phyloP scores from a whole-genome alignment of 2,329 filamentous ascomycete species.

The Nemania sp. region DNA sequence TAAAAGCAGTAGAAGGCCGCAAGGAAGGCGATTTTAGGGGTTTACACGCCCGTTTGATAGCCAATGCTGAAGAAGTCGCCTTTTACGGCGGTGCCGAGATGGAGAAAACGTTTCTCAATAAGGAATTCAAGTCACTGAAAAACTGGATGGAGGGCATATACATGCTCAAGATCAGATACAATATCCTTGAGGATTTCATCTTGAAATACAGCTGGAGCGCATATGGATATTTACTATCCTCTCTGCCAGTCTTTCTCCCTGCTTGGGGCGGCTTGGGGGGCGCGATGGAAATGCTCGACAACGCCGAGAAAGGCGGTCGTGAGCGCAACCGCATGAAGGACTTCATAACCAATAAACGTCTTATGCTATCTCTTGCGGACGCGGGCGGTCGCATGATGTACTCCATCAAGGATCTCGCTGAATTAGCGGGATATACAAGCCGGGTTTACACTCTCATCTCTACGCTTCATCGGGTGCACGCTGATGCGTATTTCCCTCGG shows the following conservation, averaged over 20 bases:
- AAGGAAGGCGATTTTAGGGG: conserved; percentile 95
- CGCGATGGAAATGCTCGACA: conserved; percentile 64
- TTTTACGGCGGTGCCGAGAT: conserved; percentile 97
- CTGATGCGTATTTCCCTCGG: conserved; percentile 80
- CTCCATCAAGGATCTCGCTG: conserved; percentile 95
- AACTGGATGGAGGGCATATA: conserved; percentile 99
- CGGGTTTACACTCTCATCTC: conserved; percentile 95
- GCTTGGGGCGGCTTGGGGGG: conserved; percentile 88
- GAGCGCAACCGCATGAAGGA: conserved; percentile 93
- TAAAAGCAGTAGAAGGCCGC: conserved; percentile 93
- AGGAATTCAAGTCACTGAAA: conserved; percentile 89
- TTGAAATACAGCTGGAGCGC: conserved; percentile 99
- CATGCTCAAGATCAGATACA: conserved; percentile 95
- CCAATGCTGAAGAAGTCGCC: conserved; percentile 95
- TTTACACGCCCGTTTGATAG: conserved; percentile 87
- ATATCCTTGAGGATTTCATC: conserved; percentile 97
- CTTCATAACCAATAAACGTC: conserved; percentile 97
- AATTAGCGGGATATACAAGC: conserved; percentile 93
- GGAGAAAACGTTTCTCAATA: conserved; percentile 89
- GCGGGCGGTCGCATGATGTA: conserved; percentile 99
- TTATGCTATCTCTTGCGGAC: conserved; percentile 96
- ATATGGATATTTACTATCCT: conserved; percentile 92
- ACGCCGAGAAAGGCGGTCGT: conserved; percentile 56
- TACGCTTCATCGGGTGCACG: conserved; percentile 90
- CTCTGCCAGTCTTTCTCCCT: conserved; percentile 89